phyloP scores from a whole-genome alignment of 495 filamentous ascomycete species.

The Podospora fimiseda region DNA sequence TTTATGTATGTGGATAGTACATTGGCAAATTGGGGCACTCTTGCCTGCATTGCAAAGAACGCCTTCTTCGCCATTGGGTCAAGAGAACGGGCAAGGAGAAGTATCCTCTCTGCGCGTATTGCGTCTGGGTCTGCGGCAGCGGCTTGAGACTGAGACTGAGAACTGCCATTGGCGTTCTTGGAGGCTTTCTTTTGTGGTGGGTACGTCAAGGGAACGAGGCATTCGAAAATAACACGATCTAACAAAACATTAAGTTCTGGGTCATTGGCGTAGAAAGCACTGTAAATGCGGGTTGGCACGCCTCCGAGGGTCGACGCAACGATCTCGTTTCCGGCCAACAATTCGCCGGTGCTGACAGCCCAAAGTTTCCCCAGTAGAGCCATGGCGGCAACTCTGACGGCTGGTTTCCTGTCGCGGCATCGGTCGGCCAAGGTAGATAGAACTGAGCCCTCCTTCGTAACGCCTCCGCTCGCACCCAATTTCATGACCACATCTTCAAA shows the following conservation, averaged over 20 bases:
- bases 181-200: constrained; percentile 60
- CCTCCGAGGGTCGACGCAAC: constrained; percentile 65
- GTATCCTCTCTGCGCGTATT: constrained; percentile 76
- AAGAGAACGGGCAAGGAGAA: constrained; percentile 71
- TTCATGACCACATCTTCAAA: constrained; percentile 75
- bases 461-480: constrained; percentile 65
- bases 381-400: constrained; percentile 81
- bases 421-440: constrained; percentile 78
- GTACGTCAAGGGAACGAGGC: constrained; percentile 75
- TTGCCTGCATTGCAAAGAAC: constrained; percentile 77
- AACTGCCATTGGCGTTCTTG: constrained; percentile 47
- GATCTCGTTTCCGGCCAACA: constrained; percentile 73
- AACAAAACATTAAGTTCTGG: constrained; percentile 74
- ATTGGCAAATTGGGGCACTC: constrained; percentile 63
- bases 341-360: constrained; percentile 83
- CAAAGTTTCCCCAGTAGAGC: constrained; percentile 76
- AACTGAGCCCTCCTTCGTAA: constrained; percentile 61
- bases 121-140: constrained; percentile 64
- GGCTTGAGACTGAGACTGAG: constrained; percentile 46
- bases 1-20: constrained; percentile 66
- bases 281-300: constrained; percentile 79
- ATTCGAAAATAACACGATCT: constrained; percentile 81
- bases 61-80: constrained; percentile 75
- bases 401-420: constrained; percentile 76
- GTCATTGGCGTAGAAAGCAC: constrained; percentile 87